A percentile compares a stretch with the other conserved stretches of the same genome.
Evolutionary conservation across 2,329 filamentous ascomycete genomes (phyloP).

Genomic region (Fusarium abutilonis): DNA sequence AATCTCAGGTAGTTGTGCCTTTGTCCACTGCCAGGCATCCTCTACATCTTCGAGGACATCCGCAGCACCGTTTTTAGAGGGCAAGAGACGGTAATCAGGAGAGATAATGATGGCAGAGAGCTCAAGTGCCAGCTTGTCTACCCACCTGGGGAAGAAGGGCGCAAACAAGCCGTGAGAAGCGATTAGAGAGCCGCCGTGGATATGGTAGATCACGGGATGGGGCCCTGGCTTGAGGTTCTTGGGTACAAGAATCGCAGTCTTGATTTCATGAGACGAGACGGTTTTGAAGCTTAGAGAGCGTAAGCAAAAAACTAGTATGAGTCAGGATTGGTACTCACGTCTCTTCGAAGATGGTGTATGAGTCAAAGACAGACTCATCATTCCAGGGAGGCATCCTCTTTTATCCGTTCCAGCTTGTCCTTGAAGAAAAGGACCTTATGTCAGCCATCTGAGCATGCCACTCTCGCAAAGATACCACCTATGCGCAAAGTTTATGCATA

Average conservation of each 20-base stretch:
- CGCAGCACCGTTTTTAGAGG: conserved; percentile 38
- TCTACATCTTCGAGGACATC: conserved; percentile 45
- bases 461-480: too few relatives aligned
- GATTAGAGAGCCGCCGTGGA: conserved; percentile 45
- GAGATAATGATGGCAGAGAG: conserved; percentile 43
- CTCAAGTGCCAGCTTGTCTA: conserved; percentile 37
- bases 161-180: conserved; percentile 36
- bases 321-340: conserved; percentile 6
- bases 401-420: conserved; percentile 32
- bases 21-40: conserved; percentile 44
- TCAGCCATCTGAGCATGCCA: conserved; percentile 21
- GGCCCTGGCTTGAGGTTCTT: conserved; percentile 38
- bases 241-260: conserved; percentile 41
- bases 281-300: conserved; percentile 31
- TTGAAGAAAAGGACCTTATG: conserved; percentile 33
- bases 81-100: conserved; percentile 41
- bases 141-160: conserved; percentile 41
- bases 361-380: conserved; percentile 34
- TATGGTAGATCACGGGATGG: conserved; percentile 38
- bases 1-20: neutral
- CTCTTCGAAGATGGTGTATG: conserved; percentile 31
- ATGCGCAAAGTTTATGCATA: too few relatives aligned
- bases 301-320: neutral
- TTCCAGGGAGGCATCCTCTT: conserved; percentile 34
- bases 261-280: conserved; percentile 30